Evolutionary conservation across 2,329 filamentous ascomycete species (phyloP).

Genomic region (Chrysoporthe puriensis): DNA sequence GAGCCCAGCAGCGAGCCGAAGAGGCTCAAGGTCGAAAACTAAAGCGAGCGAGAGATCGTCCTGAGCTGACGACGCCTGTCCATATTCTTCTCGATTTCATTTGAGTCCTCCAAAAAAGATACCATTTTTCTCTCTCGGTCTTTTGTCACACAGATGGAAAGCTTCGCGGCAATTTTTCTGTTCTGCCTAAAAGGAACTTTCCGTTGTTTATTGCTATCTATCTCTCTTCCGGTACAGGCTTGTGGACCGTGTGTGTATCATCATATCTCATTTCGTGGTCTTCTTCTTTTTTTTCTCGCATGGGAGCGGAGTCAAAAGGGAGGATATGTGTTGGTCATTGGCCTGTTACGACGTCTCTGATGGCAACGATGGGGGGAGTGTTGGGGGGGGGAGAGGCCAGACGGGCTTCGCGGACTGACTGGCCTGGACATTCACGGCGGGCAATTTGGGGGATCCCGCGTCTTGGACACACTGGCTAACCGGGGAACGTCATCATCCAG

Average conservation of each 20-base stretch:
- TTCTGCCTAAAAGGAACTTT: background rate
- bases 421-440: background rate
- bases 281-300: background rate
- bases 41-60: conserved; percentile 14
- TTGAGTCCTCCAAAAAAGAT: conserved; percentile 16
- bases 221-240: background rate
- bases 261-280: background rate
- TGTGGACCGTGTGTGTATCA: background rate
- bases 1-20: conserved; percentile 54
- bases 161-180: conserved; percentile 24
- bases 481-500: background rate
- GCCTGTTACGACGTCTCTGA: conserved; percentile 7
- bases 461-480: background rate
- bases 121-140: conserved; percentile 15
- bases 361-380: background rate
- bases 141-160: conserved; percentile 23
- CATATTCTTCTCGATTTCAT: conserved; percentile 15
- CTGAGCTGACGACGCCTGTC: background rate
- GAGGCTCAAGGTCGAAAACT: conserved; percentile 55
- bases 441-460: too few species aligned
- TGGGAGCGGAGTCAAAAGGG: conserved; percentile 3
- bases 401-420: background rate
- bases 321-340: background rate
- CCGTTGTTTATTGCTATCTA: background rate
- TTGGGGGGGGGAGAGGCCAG: background rate